Evolutionary conservation across 1,284 basidiomycete genomes (phyloP).

Genomic region (Vanrija sp.): DNA sequence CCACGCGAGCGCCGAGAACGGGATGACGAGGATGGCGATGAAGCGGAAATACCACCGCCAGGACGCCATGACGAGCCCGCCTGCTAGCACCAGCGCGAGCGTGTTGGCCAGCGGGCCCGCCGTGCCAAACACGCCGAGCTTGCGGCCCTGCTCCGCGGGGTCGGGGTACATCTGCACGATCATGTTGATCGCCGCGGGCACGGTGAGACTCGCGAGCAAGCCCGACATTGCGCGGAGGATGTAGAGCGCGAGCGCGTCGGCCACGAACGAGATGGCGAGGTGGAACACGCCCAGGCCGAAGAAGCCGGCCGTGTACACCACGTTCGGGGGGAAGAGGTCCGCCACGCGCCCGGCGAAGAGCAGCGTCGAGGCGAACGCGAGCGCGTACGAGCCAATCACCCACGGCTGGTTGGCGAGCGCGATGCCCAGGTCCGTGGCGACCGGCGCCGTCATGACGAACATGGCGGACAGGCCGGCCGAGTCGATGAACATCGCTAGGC

Average conservation of each 20-base stretch:
- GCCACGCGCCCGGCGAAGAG: conserved; percentile 34
- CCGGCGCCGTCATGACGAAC: conserved; percentile 3
- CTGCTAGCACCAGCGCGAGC: conserved; percentile 28
- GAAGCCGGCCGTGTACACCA: conserved; percentile 37
- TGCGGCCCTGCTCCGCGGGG: conserved; percentile 30
- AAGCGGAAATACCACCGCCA: conserved; percentile 46
- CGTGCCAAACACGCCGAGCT: conserved; percentile 41
- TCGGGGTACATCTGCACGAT: conserved; percentile 42
- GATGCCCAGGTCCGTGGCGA: conserved; percentile 1
- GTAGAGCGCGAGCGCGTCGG: conserved; percentile 38
- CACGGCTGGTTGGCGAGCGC: background rate
- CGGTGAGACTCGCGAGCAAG: conserved; percentile 35
- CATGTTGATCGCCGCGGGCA: conserved; percentile 40
- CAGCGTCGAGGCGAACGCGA: conserved; percentile 29
- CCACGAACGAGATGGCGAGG: conserved; percentile 42
- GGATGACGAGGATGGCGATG: conserved; percentile 26
- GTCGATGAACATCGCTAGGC: background rate
- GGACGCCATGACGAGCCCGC: conserved; percentile 35
- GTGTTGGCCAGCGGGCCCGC: conserved; percentile 30
- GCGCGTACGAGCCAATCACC: conserved; percentile 1
- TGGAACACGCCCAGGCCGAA: conserved; percentile 35
- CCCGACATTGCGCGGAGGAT: conserved; percentile 38
- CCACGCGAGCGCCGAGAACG: background rate
- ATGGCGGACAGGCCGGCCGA: background rate
- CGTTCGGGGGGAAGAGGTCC: conserved; percentile 38